Conservation (phyloP, 23 red algal species). For the Cyanidioschyzon merolae region DNA sequence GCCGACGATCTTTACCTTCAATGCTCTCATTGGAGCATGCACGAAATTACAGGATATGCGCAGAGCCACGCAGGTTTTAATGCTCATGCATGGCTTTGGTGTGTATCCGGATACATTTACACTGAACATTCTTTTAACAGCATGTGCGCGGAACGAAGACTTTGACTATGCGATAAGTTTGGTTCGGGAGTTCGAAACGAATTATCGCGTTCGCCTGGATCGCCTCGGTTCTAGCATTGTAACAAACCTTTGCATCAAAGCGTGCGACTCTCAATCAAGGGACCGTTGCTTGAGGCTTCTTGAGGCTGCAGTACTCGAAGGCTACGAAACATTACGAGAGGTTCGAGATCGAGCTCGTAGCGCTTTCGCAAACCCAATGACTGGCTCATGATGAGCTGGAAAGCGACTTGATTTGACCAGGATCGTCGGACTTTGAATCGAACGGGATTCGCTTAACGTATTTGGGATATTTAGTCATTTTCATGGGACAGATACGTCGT, state of each 20-base stretch:
- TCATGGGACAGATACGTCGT: no score
- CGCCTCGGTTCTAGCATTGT: slow-evolving; percentile 5
- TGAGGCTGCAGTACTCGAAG: background rate
- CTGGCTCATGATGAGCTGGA: no score
- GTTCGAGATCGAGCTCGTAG: background rate
- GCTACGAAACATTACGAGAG: background rate
- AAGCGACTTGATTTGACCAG: no score
- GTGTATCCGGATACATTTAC: slow-evolving; percentile 76
- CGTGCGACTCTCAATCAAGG: background rate
- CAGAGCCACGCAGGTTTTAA: slow-evolving; percentile 41
- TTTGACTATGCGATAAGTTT: slow-evolving; percentile 42
- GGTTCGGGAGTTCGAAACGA: slow-evolving; percentile 32
- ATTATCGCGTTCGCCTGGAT: background rate
- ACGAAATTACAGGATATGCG: slow-evolving; percentile 36
- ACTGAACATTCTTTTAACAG: slow-evolving; percentile 68
- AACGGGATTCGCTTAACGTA: no score
- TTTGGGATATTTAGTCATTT: no score
- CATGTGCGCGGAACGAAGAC: slow-evolving; percentile 49
- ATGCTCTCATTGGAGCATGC: slow-evolving; percentile 78
- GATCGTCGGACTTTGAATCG: no score
- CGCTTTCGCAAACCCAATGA: no score
- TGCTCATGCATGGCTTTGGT: slow-evolving; percentile 37
- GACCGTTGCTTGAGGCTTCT: background rate
- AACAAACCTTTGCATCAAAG: background rate
- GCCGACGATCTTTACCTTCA: slow-evolving; percentile 83